phyloP scores from a whole-genome alignment of 805 yeast genomes.

The Suhomyces sp. region DNA sequence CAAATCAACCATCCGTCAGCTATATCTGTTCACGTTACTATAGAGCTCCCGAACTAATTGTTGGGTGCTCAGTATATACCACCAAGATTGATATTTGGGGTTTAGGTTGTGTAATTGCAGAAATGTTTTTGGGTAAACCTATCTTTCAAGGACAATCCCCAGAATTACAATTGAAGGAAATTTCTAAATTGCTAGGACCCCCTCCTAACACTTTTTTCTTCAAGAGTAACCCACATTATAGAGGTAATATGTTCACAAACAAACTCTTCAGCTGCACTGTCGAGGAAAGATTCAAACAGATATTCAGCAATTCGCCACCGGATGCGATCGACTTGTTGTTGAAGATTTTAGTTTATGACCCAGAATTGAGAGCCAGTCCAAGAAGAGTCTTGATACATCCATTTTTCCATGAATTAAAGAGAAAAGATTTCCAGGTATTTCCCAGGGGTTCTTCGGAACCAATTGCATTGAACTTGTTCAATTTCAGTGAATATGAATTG shows the following conservation, averaged over 20 bases:
- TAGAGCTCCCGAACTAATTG: slow-evolving; percentile 93
- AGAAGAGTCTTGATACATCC: slow-evolving; percentile 81
- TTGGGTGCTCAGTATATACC: slow-evolving; percentile 85
- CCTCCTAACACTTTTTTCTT: slow-evolving; percentile 70
- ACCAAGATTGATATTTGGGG: slow-evolving; percentile 98
- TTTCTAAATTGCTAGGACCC: slow-evolving; percentile 86
- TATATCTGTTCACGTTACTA: slow-evolving; percentile 95
- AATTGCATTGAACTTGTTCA: slow-evolving; percentile 51
- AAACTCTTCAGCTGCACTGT: slow-evolving; percentile 58
- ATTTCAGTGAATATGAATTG: slow-evolving; percentile 69
- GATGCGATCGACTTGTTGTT: slow-evolving; percentile 84
- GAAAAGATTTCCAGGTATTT: slow-evolving; percentile 47
- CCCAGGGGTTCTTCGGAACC: slow-evolving; percentile 53
- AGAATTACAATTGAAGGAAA: slow-evolving; percentile 82
- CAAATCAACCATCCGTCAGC: slow-evolving; percentile 83
- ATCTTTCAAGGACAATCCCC: slow-evolving; percentile 95
- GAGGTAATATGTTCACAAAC: slow-evolving; percentile 70
- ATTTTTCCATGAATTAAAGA: slow-evolving; percentile 84
- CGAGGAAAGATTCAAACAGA: slow-evolving; percentile 47
- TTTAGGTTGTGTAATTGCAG: slow-evolving; percentile 93
- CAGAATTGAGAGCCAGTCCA: slow-evolving; percentile 78
- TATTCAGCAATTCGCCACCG: slow-evolving; percentile 68
- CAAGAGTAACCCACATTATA: slow-evolving; percentile 71
- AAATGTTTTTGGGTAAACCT: slow-evolving; percentile 87
- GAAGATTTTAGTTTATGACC: slow-evolving; percentile 85